Percentiles rank a stretch among this genome's conserved stretches.
These are phyloP conservation scores for Psidium friedrichsthalianum DNA, from an alignment of 345 rosid species.

Conservation along the genomic window DNA sequence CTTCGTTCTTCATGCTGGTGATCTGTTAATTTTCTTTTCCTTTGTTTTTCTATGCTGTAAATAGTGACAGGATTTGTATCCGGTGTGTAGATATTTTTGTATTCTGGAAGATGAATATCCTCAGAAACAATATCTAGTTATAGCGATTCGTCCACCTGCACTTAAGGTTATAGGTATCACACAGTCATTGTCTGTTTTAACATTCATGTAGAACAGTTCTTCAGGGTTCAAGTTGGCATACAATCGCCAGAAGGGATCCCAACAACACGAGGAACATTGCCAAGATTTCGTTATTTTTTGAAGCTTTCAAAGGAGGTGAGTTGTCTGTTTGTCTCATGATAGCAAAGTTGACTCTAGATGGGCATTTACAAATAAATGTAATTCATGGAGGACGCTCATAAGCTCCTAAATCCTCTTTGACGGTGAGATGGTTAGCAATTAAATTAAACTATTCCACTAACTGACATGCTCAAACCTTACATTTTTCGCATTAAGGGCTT, in stretches of 20 bases:
- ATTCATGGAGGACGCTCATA: too few relatives aligned
- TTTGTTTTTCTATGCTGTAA: not conserved
- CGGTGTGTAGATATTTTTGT: not conserved
- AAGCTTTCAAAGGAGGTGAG: slow-evolving; percentile 67
- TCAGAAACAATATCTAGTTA: not conserved
- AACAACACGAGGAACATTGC: slow-evolving; percentile 34
- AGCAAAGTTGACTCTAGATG: not conserved
- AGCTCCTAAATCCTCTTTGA: too few relatives aligned
- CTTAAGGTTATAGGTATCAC: not conserved
- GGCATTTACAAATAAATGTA: too few relatives aligned
- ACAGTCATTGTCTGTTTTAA: slow-evolving; percentile 6
- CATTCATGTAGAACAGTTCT: slow-evolving; percentile 52
- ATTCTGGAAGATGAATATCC: not conserved
- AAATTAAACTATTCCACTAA: too few relatives aligned
- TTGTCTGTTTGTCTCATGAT: not conserved
- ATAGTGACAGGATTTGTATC: not conserved
- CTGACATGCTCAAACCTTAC: not conserved
- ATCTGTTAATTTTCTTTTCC: not conserved
- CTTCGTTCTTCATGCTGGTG: not conserved
- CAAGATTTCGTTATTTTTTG: slow-evolving; percentile 87
- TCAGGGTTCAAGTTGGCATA: slow-evolving; percentile 80
- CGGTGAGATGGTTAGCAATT: too few relatives aligned
- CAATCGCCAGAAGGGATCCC: slow-evolving; percentile 85
- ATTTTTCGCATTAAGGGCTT: not conserved
- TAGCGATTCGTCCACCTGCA: not conserved